These are phyloP conservation scores for Tarenaya hassleriana DNA, from an alignment of 345 rosid genomes.

Conservation along the genomic window DNA sequence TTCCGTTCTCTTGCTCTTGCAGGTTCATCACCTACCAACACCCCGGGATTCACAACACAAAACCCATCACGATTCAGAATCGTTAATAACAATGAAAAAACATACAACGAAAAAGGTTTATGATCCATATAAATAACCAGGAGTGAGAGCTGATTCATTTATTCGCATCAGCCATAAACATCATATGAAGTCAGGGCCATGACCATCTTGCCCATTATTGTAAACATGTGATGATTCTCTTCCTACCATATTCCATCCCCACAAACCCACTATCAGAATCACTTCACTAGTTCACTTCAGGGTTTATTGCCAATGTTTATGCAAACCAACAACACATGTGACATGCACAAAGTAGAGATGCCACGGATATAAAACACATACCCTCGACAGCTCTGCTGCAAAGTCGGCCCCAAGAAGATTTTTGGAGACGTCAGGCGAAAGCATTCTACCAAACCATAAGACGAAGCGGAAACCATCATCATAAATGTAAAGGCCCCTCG, in stretches of 20 bases:
- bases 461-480: constrained; percentile 87
- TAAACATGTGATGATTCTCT: too few species aligned
- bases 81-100: background rate
- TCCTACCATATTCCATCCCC: too few species aligned
- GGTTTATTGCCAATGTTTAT: background rate
- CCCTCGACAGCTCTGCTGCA: constrained; percentile 88
- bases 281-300: too few species aligned
- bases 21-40: constrained; percentile 63
- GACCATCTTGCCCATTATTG: too few species aligned
- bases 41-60: too few species aligned
- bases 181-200: too few species aligned
- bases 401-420: constrained; percentile 80
- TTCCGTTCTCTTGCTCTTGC: constrained; percentile 53
- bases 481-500: constrained; percentile 82
- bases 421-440: constrained; percentile 77
- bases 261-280: too few species aligned
- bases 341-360: background rate
- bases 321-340: background rate
- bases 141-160: too few species aligned
- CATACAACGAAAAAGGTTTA: background rate
- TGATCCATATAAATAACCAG: too few species aligned
- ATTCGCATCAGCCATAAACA: too few species aligned
- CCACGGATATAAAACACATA: constrained; percentile 25
- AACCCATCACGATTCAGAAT: too few species aligned
- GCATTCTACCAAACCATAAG: constrained; percentile 92